Conservation (phyloP, 2,329 filamentous ascomycete genomes). For the Karstenula rhodostoma region DNA sequence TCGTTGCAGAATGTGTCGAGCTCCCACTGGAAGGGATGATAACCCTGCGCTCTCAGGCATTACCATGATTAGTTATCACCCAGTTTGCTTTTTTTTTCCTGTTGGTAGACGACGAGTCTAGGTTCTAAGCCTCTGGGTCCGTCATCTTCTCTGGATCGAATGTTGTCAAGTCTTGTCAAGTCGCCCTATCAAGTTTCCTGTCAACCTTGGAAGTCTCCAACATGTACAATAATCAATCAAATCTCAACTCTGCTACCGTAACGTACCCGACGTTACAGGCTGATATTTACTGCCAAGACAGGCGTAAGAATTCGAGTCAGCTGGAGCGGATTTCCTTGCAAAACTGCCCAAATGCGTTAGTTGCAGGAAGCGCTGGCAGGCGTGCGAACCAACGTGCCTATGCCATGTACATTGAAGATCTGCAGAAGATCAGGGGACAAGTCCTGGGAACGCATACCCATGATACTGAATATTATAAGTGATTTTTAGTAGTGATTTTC, state of each 20-base stretch:
- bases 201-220: conserved; percentile 1
- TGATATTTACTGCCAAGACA: not conserved
- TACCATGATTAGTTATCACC: not conserved
- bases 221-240: conserved; percentile 1
- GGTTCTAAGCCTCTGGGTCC: not conserved
- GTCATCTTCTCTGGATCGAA: not conserved
- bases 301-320: not conserved
- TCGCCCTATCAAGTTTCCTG: not conserved
- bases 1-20: conserved; percentile 3
- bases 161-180: not conserved
- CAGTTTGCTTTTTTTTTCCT: conserved; percentile 1
- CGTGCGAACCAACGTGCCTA: not conserved
- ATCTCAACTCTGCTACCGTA: not conserved
- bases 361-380: conserved; percentile 3
- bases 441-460: conserved; percentile 1
- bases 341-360: conserved; percentile 1
- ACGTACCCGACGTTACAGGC: not conserved
- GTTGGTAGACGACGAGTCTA: not conserved
- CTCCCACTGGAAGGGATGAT: not conserved
- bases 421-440: conserved; percentile 1
- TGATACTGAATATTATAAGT: not conserved
- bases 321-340: not conserved
- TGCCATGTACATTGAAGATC: not conserved
- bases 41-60: conserved; percentile 2
- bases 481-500: too few relatives aligned